Conservation (phyloP, 176 grass and related monocot species). For the Oryza meyeriana region DNA sequence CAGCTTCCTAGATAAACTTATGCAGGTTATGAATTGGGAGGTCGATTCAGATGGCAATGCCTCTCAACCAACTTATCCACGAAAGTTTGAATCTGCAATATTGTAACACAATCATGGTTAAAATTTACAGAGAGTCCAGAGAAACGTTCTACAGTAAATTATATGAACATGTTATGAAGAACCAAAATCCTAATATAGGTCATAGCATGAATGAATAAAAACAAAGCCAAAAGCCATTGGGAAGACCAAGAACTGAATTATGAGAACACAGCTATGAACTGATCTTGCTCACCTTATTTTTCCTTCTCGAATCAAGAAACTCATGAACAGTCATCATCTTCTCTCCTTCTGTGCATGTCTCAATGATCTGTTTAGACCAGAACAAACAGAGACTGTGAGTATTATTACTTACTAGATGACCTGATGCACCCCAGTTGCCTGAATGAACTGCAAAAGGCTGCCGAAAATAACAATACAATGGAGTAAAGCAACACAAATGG, state of each 20-base stretch:
- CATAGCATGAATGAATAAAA: background rate
- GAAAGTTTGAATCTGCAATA: slow-evolving; percentile 82
- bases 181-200: slow-evolving; percentile 15
- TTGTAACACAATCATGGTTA: slow-evolving; percentile 21
- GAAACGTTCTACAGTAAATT: slow-evolving; percentile 7
- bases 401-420: slow-evolving; percentile 33
- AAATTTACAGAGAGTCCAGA: slow-evolving; percentile 26
- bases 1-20: slow-evolving; percentile 26
- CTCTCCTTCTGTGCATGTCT: slow-evolving; percentile 86
- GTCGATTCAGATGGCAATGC: slow-evolving; percentile 65
- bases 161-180: slow-evolving; percentile 22
- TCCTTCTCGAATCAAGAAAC: slow-evolving; percentile 90
- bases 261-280: slow-evolving; percentile 25
- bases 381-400: slow-evolving; percentile 29
- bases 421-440: slow-evolving; percentile 8
- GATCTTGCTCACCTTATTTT: slow-evolving; percentile 69
- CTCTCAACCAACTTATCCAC: slow-evolving; percentile 91
- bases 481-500: slow-evolving; percentile 13
- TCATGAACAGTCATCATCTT: slow-evolving; percentile 77
- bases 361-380: slow-evolving; percentile 65
- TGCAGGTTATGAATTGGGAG: slow-evolving; percentile 52
- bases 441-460: slow-evolving; percentile 24
- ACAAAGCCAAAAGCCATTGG: slow-evolving; percentile 14
- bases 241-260: slow-evolving; percentile 9
- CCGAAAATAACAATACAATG: slow-evolving; percentile 17